phyloP scores from a whole-genome alignment of 371 early-diverging fungal species.

The Circinella minor region DNA sequence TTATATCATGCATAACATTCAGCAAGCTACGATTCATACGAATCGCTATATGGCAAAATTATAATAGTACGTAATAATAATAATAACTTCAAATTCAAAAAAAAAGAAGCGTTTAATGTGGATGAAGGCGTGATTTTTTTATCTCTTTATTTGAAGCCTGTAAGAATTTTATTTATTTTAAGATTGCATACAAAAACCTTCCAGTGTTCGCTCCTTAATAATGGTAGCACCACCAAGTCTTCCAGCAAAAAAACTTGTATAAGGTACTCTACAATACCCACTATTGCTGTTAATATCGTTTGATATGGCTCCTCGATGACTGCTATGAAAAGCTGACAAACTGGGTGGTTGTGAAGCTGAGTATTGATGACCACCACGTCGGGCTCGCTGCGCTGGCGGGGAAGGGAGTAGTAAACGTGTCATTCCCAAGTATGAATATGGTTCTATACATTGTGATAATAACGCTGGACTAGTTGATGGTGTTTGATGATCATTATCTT shows the following conservation, averaged over 20 bases:
- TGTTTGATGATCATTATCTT: background rate
- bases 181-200: slow-evolving; percentile 11
- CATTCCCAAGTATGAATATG: no score
- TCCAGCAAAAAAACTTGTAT: background rate
- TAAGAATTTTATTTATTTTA: background rate
- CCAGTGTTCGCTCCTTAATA: slow-evolving; percentile 12
- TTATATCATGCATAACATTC: no score
- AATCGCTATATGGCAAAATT: no score
- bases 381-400: background rate
- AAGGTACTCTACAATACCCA: no score
- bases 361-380: background rate
- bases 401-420: background rate
- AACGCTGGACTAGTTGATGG: no score
- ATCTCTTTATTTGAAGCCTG: no score
- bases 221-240: background rate
- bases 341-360: slow-evolving; percentile 5
- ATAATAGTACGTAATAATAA: no score
- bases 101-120: no score
- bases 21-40: no score
- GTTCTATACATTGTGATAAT: background rate
- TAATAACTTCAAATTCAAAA: no score
- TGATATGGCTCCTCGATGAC: background rate
- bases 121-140: no score
- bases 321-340: background rate
- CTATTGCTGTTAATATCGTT: no score